Conservation (phyloP, 2,329 filamentous ascomycete species). For the Exophiala dermatitidis region DNA sequence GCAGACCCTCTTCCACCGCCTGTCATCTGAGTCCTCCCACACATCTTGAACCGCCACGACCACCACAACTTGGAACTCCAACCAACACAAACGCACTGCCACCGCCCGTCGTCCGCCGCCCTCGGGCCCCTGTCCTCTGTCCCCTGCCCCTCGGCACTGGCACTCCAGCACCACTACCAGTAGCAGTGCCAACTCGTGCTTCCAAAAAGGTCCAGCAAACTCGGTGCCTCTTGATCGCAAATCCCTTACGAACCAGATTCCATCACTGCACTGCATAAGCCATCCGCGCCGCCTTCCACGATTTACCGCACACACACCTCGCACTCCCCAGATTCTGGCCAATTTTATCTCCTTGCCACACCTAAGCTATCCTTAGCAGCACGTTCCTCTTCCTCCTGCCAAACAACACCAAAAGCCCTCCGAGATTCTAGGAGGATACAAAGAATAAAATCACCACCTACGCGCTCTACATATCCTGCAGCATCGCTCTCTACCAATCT, state of each 20-base stretch:
- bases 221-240: constrained; percentile 7
- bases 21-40: neutral
- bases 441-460: neutral
- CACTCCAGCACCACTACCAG: neutral
- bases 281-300: constrained; percentile 1
- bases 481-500: neutral
- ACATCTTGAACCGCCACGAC: no score
- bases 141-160: neutral
- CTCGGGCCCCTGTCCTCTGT: neutral
- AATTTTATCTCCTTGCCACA: constrained; percentile 6
- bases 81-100: neutral
- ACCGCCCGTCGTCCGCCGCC: neutral
- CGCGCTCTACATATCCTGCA: neutral
- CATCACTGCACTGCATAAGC: constrained; percentile 1
- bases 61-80: no score
- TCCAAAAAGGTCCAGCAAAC: neutral
- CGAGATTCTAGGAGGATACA: neutral
- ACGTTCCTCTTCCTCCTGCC: neutral
- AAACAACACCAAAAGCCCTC: neutral
- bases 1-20: neutral
- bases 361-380: neutral
- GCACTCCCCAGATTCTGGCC: neutral
- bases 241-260: constrained; percentile 2
- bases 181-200: no score
- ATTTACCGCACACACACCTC: neutral